Conservation (phyloP, 495 filamentous ascomycete species). For the Parathielavia appendiculata region DNA sequence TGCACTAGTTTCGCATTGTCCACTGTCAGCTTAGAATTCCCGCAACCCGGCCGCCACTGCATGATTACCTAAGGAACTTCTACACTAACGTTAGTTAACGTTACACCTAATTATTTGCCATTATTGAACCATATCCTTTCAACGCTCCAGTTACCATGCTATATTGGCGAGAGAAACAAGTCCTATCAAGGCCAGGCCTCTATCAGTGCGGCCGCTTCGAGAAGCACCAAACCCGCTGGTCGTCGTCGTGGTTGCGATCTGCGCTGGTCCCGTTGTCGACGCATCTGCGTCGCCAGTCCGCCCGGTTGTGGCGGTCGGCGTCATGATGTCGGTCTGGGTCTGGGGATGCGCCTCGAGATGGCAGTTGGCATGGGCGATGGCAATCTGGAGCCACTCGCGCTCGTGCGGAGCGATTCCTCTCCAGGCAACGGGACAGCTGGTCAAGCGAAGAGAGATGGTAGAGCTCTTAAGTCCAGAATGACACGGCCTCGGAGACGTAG, state of each 20-base stretch:
- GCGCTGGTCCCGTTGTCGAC: background rate
- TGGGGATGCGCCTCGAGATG: too few species aligned
- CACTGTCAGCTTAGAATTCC: too few species aligned
- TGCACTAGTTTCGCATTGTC: too few species aligned
- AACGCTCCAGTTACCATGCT: too few species aligned
- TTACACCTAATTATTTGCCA: too few species aligned
- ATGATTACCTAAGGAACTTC: too few species aligned
- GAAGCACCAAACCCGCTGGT: background rate
- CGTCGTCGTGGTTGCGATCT: background rate
- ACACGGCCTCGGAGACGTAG: too few species aligned
- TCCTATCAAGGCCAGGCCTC: background rate
- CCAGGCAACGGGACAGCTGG: slow-evolving; percentile 7
- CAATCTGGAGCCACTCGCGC: background rate
- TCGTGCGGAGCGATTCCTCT: background rate
- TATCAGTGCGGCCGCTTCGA: background rate
- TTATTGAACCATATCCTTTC: too few species aligned
- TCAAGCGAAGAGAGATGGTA: background rate
- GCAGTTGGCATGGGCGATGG: background rate
- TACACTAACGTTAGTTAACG: too few species aligned
- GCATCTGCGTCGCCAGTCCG: background rate
- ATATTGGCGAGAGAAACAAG: background rate
- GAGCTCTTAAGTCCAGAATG: too few species aligned
- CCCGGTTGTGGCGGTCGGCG: background rate
- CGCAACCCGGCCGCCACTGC: too few species aligned
- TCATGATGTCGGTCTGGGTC: background rate